phyloP scores from a whole-genome alignment of 2,329 filamentous ascomycete species.

The Penicillium sp. region DNA sequence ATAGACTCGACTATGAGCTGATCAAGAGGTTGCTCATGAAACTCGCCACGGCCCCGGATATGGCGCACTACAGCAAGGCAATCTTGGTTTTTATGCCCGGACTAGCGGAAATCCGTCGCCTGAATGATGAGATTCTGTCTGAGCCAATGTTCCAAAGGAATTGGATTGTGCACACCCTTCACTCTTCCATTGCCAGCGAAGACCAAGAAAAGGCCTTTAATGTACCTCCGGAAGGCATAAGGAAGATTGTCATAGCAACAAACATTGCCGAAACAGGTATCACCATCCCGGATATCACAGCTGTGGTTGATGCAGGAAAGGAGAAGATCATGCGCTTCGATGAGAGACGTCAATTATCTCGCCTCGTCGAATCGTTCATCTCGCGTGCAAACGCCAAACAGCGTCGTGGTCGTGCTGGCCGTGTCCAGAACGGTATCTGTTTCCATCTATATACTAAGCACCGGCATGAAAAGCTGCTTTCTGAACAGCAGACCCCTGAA shows the following conservation, averaged over 20 bases:
- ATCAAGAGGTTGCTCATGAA: constrained; percentile 74
- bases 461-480: constrained; percentile 78
- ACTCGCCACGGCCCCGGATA: constrained; percentile 68
- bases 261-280: constrained; percentile 99
- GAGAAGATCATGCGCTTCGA: constrained; percentile 96
- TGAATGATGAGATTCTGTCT: constrained; percentile 81
- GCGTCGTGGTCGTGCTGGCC: constrained; percentile 85
- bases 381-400: constrained; percentile 95
- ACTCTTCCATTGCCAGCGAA: constrained; percentile 92
- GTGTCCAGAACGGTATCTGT: constrained; percentile 91
- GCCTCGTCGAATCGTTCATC: constrained; percentile 91
- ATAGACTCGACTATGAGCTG: constrained; percentile 84
- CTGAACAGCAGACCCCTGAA: constrained; percentile 91
- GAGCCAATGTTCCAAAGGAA: constrained; percentile 71
- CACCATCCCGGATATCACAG: constrained; percentile 96
- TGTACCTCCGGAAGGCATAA: constrained; percentile 73
- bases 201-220: constrained; percentile 94
- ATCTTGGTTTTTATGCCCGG: constrained; percentile 94
- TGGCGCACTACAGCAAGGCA: constrained; percentile 76
- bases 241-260: constrained; percentile 94
- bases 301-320: constrained; percentile 93
- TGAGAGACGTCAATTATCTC: constrained; percentile 84
- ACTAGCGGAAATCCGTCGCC: constrained; percentile 83
- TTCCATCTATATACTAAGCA: constrained; percentile 94
- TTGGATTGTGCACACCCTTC: constrained; percentile 86